These are phyloP conservation scores for Thymus quinquecostatus DNA, from an alignment of 257 asterid species.

Conservation along the genomic window DNA sequence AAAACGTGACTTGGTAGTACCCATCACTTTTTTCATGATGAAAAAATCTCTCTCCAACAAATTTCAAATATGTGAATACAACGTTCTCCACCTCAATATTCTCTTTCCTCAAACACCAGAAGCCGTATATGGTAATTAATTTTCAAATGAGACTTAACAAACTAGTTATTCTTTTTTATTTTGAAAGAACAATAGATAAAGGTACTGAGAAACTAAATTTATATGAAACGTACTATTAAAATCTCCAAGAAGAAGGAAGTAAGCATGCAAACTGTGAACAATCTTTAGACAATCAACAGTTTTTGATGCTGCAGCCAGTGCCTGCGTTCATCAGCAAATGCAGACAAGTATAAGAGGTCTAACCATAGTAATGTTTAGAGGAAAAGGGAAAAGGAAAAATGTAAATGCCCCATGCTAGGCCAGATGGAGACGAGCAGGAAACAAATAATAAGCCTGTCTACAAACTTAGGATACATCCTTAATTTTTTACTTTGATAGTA, in stretches of 20 bases:
- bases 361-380: slow-evolving; percentile 23
- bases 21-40: background rate
- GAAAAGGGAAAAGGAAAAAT: slow-evolving; percentile 3
- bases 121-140: slow-evolving; percentile 1
- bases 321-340: slow-evolving; percentile 64
- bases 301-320: slow-evolving; percentile 96
- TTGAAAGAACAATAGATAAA: slow-evolving; percentile 1
- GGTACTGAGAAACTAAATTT: slow-evolving; percentile 17
- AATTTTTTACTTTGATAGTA: slow-evolving; percentile 13
- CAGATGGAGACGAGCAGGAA: slow-evolving; percentile 12
- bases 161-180: background rate
- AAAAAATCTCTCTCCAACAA: slow-evolving; percentile 11
- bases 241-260: slow-evolving; percentile 90
- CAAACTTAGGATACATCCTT: background rate
- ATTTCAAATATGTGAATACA: background rate
- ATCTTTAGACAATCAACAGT: slow-evolving; percentile 93
- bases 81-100: background rate
- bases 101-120: background rate
- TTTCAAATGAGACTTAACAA: background rate
- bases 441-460: background rate
- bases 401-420: slow-evolving; percentile 18
- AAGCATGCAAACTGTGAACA: slow-evolving; percentile 90
- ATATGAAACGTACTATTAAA: slow-evolving; percentile 58
- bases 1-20: background rate
- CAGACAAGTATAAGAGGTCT: slow-evolving; percentile 27